Evolutionary conservation across 805 yeast species (phyloP), one percentile per base, ranked within the genome.

Genomic region (Brettanomyces sp.): DNA sequence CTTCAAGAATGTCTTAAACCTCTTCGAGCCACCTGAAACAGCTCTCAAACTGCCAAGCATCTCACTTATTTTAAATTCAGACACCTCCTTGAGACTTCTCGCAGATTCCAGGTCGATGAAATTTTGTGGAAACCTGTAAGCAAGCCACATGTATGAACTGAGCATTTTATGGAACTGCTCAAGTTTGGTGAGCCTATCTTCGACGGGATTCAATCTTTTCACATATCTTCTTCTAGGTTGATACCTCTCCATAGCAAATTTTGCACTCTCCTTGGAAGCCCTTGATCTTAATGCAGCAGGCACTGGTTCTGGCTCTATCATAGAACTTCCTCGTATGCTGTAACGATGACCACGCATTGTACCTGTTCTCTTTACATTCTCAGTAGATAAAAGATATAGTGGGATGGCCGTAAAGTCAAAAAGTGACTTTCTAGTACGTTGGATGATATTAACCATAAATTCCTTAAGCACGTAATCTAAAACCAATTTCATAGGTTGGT

Each of bases 61-160:
- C 50, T 73, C 74, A 48, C 70, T 68, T 39, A 82, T 79, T 44
- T 77, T 64, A 49, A 68, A 70, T 57, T 90, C 96, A 44, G 88
- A 78, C 49, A 85, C 64, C 28, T 76, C 67, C 58, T 85, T 85
- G 54, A 87, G 62, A 46, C 84, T 85, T 23, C 63, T 60, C 0
- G 95, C 95, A 41, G 87, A 75, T 48, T 81, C 85, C 13, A 79
- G 69, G 60, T 88, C 96, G 14, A 84, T 76, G 54, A 89, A 86
- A 43, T 79, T 72, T 30, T 82, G 79, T 1, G 97, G 95, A 69
- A 83, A 91, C 56, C 97, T 69, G 60, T 86, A 90, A 45, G 85
- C 74, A 50, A 91, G 69, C 99, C 99, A 91, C 58, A 87, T 67
- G 57, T 78, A 91, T 5, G 85, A 64, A 53, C 80, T 73, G 14